A percentile compares a stretch with the other conserved stretches of the same genome.
These are phyloP conservation scores for Cyclostephanos tholiformis DNA, from an alignment of 108 stramenopile species.

Conservation along the genomic window DNA sequence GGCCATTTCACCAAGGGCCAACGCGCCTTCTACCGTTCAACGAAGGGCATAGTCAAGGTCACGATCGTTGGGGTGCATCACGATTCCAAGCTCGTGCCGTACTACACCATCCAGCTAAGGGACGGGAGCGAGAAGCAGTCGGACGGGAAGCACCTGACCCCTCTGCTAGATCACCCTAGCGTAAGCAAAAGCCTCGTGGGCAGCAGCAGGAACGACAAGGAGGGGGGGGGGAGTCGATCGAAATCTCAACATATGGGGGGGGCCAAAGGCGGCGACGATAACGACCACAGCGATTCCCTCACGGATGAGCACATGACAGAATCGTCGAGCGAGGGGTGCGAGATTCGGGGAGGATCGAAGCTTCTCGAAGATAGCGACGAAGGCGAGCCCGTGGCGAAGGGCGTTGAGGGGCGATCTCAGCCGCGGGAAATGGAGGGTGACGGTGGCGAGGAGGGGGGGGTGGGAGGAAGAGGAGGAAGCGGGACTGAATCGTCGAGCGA, in stretches of 20 bases:
- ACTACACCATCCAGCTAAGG: constrained; percentile 51
- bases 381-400: background rate
- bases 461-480: background rate
- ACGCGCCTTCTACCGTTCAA: constrained; percentile 33
- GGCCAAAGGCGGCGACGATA: background rate
- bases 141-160: constrained; percentile 42
- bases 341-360: too few relatives aligned
- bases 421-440: background rate
- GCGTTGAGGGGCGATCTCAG: background rate
- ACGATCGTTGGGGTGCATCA: constrained; percentile 50
- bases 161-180: constrained; percentile 13
- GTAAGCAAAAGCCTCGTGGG: background rate
- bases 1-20: constrained; percentile 28
- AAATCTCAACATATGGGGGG: too few relatives aligned
- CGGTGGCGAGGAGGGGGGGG: background rate
- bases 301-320: constrained; percentile 7
- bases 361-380: background rate
- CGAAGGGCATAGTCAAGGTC: constrained; percentile 44
- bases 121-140: constrained; percentile 63
- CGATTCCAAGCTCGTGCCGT: constrained; percentile 55
- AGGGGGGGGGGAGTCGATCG: background rate
- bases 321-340: constrained; percentile 9
- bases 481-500: background rate
- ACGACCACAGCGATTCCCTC: background rate
- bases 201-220: background rate